Evolutionary conservation across 164 flowering plant genomes (phyloP), one percentile per base, ranked within the genome.

Genomic region (Nymphaea colorata): DNA sequence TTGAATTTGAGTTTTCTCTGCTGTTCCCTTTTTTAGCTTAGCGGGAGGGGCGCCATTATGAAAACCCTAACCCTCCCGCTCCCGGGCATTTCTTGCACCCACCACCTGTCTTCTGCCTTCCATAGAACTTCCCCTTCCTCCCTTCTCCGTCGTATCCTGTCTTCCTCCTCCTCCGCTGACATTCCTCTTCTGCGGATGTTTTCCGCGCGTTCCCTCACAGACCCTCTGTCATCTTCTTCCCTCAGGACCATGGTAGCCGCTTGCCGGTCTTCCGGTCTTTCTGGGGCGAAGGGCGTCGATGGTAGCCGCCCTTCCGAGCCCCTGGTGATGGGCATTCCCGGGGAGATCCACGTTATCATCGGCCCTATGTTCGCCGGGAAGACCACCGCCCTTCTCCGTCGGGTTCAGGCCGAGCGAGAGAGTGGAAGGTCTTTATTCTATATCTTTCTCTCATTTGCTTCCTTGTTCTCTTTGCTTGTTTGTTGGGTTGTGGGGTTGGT

Each of bases 281-380:
- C 14, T 8, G 57, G 57, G 57, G 12, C 57, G 14, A 51, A 51
- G 57, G 12, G 3, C 2, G 14, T 51, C 57, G 14, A 10, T 15
- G 57, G 15, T 51, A 51, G 10, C 14, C 12, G 57, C 5, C 14
- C 3, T 51, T 51, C 57, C 3, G 57, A 0, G 57, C 57, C 57
- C 14, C 57, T 51, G 5, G 57, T 15, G 57, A 51, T 51, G 57
- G 57, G 57, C 8, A 51, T 51, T 51, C 57, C 77, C 57, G 97
- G 97, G 7, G 98, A 91, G 75, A 72, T 93, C 14, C 97, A 93
- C 61, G 90, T 93, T 62, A 91, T 93, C 43, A 69, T 91, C 3
- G 98, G 98, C 14, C 98, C 97, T 16, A 91, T 93, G 98, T 93
- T 93, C 42, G 93, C 97, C 12, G 97, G 98, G 4, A 93, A 93